A percentile compares a stretch with the other conserved stretches of the same genome.
phyloP scores from a whole-genome alignment of 768 basidiomycete genomes.

The Rhodotorula graminis region DNA sequence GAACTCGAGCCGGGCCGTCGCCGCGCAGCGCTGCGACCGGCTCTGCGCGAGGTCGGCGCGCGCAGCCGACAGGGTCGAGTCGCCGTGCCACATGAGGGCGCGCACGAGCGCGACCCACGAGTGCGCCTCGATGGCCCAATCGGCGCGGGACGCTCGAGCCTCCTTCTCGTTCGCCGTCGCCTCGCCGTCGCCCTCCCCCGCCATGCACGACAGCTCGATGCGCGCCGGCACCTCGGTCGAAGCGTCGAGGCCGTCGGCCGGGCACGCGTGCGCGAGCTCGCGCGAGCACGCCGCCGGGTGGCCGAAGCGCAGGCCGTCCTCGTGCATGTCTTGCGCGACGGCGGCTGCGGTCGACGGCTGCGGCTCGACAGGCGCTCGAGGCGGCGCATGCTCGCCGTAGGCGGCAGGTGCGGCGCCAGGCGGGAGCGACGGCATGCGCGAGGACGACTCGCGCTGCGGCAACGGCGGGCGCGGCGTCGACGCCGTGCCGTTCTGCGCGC shows the following conservation, averaged over 20 bases:
- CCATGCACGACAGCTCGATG: constrained; percentile 13
- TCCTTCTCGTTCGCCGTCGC: neutral
- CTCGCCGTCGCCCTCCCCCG: neutral
- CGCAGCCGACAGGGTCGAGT: constrained; percentile 14
- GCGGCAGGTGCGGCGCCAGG: neutral
- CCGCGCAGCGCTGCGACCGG: constrained; percentile 16
- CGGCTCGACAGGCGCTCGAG: neutral
- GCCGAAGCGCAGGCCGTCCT: constrained; percentile 30
- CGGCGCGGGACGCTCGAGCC: neutral
- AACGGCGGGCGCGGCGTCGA: too few relatives aligned
- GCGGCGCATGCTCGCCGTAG: neutral
- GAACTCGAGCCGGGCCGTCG: constrained; percentile 26
- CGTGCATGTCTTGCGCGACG: neutral
- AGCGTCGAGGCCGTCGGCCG: constrained; percentile 8
- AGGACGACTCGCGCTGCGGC: neutral
- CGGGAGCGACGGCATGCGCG: neutral
- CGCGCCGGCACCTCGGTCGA: neutral
- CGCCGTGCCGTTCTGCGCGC: too few relatives aligned
- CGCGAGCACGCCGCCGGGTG: constrained; percentile 28
- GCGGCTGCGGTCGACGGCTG: too few relatives aligned
- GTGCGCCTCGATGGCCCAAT: constrained; percentile 27
- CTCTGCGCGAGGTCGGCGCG: neutral
- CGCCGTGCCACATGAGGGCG: constrained; percentile 36
- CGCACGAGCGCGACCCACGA: constrained; percentile 23
- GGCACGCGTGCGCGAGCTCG: constrained; percentile 23